A percentile compares a stretch with the other conserved stretches of the same genome.
These are phyloP conservation scores for Aspergillus vadensis DNA, from an alignment of 2,329 filamentous ascomycete genomes.

Conservation along the genomic window DNA sequence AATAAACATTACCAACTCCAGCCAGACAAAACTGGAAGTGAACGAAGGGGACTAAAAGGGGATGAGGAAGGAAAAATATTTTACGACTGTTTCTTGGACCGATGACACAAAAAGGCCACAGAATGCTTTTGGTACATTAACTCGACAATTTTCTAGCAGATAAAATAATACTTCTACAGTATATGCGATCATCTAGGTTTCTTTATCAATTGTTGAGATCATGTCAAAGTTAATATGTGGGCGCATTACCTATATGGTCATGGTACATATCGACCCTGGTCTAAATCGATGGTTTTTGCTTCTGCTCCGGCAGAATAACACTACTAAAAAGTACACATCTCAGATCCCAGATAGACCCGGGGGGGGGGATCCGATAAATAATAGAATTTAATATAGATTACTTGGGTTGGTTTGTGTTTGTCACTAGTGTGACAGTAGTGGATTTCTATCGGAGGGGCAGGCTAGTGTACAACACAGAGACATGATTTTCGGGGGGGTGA, in stretches of 20 bases:
- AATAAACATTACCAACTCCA: conserved; percentile 21
- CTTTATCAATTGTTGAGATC: conserved; percentile 1
- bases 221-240: neutral
- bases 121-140: neutral
- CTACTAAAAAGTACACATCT: conserved; percentile 8
- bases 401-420: conserved; percentile 26
- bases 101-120: neutral
- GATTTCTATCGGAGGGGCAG: conserved; percentile 17
- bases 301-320: neutral
- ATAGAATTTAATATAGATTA: conserved; percentile 17
- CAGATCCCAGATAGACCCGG: conserved; percentile 5
- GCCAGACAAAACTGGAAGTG: conserved; percentile 2
- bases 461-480: conserved; percentile 13
- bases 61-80: conserved; percentile 2
- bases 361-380: conserved; percentile 12
- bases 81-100: conserved; percentile 1
- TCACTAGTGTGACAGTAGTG: conserved; percentile 31
- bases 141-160: neutral
- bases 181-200: neutral
- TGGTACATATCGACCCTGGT: conserved; percentile 7
- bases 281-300: neutral
- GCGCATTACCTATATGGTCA: neutral
- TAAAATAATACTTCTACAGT: too few relatives aligned
- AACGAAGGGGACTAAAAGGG: neutral
- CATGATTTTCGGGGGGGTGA: conserved; percentile 9